Conservation (phyloP, 768 basidiomycete genomes). For the Mycena albidolilacea region DNA sequence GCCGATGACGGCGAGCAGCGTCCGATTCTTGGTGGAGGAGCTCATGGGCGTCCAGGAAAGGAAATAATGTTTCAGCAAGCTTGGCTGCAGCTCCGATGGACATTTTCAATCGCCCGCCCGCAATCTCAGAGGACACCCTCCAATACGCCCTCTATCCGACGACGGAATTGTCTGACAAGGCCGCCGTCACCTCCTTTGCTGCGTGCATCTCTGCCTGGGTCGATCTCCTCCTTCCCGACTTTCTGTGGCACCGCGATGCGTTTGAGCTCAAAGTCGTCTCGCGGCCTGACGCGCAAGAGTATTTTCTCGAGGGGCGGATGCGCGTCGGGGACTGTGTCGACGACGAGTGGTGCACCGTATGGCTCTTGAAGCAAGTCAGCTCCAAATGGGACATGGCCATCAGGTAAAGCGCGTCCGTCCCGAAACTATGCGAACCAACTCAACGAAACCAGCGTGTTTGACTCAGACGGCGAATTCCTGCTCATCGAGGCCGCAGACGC, state of each 20-base stretch:
- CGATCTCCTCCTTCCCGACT: conserved; percentile 67
- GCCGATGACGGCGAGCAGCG: conserved; percentile 94
- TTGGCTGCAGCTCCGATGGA: conserved; percentile 59
- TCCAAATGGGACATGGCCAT: conserved; percentile 85
- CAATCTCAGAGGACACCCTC: conserved; percentile 90
- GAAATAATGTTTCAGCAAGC: neutral
- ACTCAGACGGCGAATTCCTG: conserved; percentile 96
- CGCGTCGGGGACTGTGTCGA: conserved; percentile 97
- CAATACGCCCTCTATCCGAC: conserved; percentile 82
- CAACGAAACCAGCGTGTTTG: conserved; percentile 70
- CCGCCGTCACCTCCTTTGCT: conserved; percentile 75
- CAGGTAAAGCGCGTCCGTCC: conserved; percentile 65
- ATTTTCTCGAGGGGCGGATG: conserved; percentile 86
- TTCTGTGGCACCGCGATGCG: conserved; percentile 88
- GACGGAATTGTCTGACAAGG: conserved; percentile 65
- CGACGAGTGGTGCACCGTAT: conserved; percentile 97
- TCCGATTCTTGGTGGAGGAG: conserved; percentile 83
- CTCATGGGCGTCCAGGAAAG: conserved; percentile 55
- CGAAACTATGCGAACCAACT: conserved; percentile 12
- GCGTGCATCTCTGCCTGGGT: conserved; percentile 74
- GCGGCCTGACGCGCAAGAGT: conserved; percentile 62
- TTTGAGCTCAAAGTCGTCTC: conserved; percentile 82
- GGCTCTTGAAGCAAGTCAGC: conserved; percentile 86
- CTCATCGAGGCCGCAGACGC: conserved; percentile 96
- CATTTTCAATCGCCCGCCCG: conserved; percentile 80